A percentile compares a stretch with the other conserved stretches of the same genome.
These are phyloP conservation scores for Aureobasidium sp. DNA, from an alignment of 2,329 filamentous ascomycete genomes.

Conservation along the genomic window DNA sequence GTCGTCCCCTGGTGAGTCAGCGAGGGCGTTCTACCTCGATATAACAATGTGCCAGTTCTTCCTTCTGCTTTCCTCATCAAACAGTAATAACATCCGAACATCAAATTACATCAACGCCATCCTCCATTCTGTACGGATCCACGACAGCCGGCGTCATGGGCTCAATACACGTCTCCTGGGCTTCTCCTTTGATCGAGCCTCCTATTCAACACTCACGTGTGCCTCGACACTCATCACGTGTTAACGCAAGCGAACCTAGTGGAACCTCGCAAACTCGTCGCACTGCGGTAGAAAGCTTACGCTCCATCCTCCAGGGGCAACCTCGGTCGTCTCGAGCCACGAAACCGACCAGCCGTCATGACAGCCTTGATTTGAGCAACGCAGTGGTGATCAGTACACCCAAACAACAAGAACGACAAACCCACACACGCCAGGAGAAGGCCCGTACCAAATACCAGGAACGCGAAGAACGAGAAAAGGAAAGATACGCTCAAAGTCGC, in stretches of 20 bases:
- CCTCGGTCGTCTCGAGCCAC: not conserved
- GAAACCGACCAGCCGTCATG: not conserved
- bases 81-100: not conserved
- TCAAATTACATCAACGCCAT: not conserved
- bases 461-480: not conserved
- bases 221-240: not conserved
- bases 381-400: not conserved
- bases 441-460: not conserved
- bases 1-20: too few species aligned
- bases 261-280: not conserved
- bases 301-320: not conserved
- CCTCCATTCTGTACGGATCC: too few species aligned
- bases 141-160: not conserved
- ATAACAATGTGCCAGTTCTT: not conserved
- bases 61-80: not conserved
- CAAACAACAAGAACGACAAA: not conserved
- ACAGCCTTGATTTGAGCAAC: not conserved
- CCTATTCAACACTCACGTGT: too few species aligned
- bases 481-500: not conserved
- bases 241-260: not conserved
- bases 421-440: not conserved
- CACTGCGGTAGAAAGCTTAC: not conserved
- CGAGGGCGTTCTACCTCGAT: not conserved
- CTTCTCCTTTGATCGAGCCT: not conserved
- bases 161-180: conserved; percentile 1